A percentile compares a stretch with the other conserved stretches of the same genome.
Evolutionary conservation across 2,329 filamentous ascomycete genomes (phyloP).

Genomic region (Pseudocercospora ulei): DNA sequence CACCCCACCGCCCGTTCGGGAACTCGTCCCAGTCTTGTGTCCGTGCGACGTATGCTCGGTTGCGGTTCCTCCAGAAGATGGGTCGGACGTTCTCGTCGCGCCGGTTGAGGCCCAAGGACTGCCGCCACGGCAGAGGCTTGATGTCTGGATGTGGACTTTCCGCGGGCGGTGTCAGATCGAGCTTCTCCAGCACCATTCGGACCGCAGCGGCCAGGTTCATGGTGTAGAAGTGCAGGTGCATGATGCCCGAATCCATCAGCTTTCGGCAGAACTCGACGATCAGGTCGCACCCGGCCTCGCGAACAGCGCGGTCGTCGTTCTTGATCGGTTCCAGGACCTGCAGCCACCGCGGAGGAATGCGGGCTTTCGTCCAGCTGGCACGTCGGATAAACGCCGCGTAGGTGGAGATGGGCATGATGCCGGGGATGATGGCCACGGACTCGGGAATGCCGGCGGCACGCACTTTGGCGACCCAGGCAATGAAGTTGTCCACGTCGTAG

Average conservation of each 20-base stretch:
- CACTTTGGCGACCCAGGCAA: constrained; percentile 80
- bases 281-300: constrained; percentile 76
- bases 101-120: constrained; percentile 79
- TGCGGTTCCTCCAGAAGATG: constrained; percentile 97
- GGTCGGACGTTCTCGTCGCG: constrained; percentile 91
- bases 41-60: constrained; percentile 87
- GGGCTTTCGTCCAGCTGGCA: constrained; percentile 82
- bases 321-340: constrained; percentile 80
- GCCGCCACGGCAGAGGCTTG: constrained; percentile 90
- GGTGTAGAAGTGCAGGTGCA: constrained; percentile 89
- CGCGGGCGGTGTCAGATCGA: constrained; percentile 71
- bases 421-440: constrained; percentile 68
- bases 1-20: constrained; percentile 96
- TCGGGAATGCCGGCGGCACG: constrained; percentile 65
- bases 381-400: constrained; percentile 86
- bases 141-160: constrained; percentile 42
- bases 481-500: constrained; percentile 92
- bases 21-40: constrained; percentile 99
- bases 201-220: constrained; percentile 97
- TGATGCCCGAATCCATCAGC: constrained; percentile 73
- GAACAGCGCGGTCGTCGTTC: constrained; percentile 87
- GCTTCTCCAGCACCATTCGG: constrained; percentile 83
- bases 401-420: constrained; percentile 90
- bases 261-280: constrained; percentile 84
- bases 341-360: constrained; percentile 71